Base-by-base conservation (phyloP, 768 basidiomycete species). In the Cystofilobasidium bisporidii region DNA sequence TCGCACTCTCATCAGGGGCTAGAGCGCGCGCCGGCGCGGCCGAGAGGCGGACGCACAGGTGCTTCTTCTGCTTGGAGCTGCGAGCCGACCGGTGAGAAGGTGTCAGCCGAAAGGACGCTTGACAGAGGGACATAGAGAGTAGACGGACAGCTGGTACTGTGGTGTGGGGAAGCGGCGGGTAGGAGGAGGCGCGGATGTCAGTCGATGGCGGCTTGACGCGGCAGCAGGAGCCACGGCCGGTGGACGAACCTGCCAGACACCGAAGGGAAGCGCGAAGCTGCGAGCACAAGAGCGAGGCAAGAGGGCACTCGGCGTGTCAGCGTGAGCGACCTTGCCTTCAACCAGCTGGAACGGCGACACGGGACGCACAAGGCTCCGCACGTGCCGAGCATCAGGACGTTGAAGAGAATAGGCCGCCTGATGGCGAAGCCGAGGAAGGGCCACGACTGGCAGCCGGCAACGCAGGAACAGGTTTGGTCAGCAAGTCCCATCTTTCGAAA, bases 41-140 rank as follows among this genome's bases (percentile, higher is more conserved):
- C 11, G n/a, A 11, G 53, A 9, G 30, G 3, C 11, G 28, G 28
- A 30, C 26, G 53, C 30, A 56, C 53, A 56, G 53, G 53, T 56
- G 14, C 53, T 56, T 56, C 53, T 56, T 56, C 53, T 56, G 53
- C 53, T 56, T 56, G 53, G 53, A 28, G 28, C 53, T 56, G 53
- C 53, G 53, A 2, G 30, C 5, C 15, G 26, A 8, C 6, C 2
- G 53, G 30, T 3, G 53, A 56, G 20, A 17, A 17, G 30, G n/a
- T 17, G n/a, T n/a, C n/a, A n/a, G n/a, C n/a, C n/a, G n/a, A n/a
- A n/a, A n/a, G n/a, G n/a, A n/a, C n/a, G n/a, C n/a, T n/a, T n/a
- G n/a, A n/a, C n/a, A n/a, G n/a, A n/a, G n/a, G n/a, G n/a, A n/a
- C n/a, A n/a, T n/a, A n/a, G n/a, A 15, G n/a, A 24, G 48, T 12